Percentiles rank a stretch among this genome's conserved stretches.
Conservation (phyloP, 169 alveolate species). For the Plasmodium falciparum region DNA sequence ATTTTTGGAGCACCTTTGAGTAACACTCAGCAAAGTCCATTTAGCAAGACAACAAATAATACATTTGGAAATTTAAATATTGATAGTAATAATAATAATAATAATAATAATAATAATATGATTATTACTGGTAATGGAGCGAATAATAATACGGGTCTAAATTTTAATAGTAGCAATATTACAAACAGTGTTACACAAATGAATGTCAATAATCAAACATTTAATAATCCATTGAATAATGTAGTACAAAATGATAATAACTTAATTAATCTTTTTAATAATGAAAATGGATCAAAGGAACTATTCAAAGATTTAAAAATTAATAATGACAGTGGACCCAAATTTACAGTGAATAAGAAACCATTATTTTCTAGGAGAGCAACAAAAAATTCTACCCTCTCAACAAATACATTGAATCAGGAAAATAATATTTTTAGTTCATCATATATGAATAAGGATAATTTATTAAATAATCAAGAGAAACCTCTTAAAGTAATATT, state of each 20-base stretch:
- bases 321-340: slow-evolving; percentile 30
- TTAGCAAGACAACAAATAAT: slow-evolving; percentile 9
- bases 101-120: not conserved
- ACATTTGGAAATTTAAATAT: not conserved
- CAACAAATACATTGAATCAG: slow-evolving; percentile 16
- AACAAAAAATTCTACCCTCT: slow-evolving; percentile 8
- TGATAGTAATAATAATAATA: not conserved
- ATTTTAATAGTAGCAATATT: not conserved
- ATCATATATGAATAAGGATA: slow-evolving; percentile 50
- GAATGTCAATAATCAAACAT: not conserved
- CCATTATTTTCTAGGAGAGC: slow-evolving; percentile 58
- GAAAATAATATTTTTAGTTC: slow-evolving; percentile 67
- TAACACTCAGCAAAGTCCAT: slow-evolving; percentile 14
- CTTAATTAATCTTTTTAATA: slow-evolving; percentile 18
- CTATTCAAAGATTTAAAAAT: slow-evolving; percentile 66
- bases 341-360: slow-evolving; percentile 65
- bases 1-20: slow-evolving; percentile 31
- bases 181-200: slow-evolving; percentile 4
- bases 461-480: slow-evolving; percentile 40
- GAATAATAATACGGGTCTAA: not conserved
- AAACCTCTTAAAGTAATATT: slow-evolving; percentile 65
- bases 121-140: not conserved
- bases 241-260: slow-evolving; percentile 8
- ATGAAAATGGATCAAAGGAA: slow-evolving; percentile 68
- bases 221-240: slow-evolving; percentile 1